These are phyloP conservation scores for Lachnellula arida DNA, from an alignment of 2,329 filamentous ascomycete genomes.

Conservation along the genomic window DNA sequence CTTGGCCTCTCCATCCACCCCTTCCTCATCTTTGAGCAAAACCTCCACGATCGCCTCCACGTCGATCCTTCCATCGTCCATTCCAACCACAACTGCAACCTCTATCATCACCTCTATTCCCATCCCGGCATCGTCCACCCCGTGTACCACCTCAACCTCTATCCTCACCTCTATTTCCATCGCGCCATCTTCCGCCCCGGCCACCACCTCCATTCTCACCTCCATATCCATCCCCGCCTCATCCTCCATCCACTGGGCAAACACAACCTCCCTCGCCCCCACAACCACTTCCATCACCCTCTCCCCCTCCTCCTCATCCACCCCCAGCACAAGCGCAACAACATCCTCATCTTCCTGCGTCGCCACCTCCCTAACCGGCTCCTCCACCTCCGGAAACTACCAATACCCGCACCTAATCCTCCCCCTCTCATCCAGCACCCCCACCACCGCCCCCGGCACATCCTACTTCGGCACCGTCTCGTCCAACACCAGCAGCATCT, in stretches of 20 bases:
- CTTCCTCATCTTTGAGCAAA: no score
- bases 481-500: conserved; percentile 50
- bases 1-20: no score
- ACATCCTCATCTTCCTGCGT: conserved; percentile 4
- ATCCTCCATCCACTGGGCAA: no score
- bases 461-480: conserved; percentile 52
- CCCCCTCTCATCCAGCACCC: conserved; percentile 44
- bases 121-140: no score
- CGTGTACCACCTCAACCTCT: no score
- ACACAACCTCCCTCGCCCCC: background rate
- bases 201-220: no score
- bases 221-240: no score
- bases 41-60: no score
- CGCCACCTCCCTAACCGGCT: conserved; percentile 26
- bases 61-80: no score
- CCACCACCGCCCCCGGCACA: conserved; percentile 27
- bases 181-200: background rate
- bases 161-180: background rate
- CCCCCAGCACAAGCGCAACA: background rate
- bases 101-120: no score
- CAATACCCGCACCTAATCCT: conserved; percentile 41
- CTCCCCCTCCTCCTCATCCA: background rate
- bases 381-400: conserved; percentile 40
- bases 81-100: no score
- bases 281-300: no score